Evolutionary conservation across 2,329 filamentous ascomycete species (phyloP), one percentile per base, ranked within the genome.

Genomic region (Stenocarpella maydis): DNA sequence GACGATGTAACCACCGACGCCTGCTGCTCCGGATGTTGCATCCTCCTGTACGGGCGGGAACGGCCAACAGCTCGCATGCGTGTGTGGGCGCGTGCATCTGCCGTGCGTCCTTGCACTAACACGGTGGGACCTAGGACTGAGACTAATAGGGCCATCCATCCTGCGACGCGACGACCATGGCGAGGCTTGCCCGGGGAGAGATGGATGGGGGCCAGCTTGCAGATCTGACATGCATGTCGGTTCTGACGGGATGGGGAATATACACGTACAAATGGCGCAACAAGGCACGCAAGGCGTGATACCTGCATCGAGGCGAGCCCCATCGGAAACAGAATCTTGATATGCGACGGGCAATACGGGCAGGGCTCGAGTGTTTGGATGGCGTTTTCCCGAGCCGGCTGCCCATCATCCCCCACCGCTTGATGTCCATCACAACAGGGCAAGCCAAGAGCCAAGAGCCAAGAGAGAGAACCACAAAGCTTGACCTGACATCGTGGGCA

Each of bases 381-480:
- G 28, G 19, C 19, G 24, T 24, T 34, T 34, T 34, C 31, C 31
- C 31, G 31, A n/a, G n/a, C n/a, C n/a, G n/a, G n/a, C n/a, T n/a
- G n/a, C n/a, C n/a, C n/a, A n/a, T n/a, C n/a, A n/a, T n/a, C n/a
- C n/a, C n/a, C 26, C 37, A 28, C 31, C 3, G 21, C 28, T 64
- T 19, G 60, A 19, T 19, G 43, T 21, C 34, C 21, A 52, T 50
- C 45, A 54, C 28, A 12, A 65, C 21, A 31, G 31, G 12, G n/a
- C n/a, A n/a, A n/a, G n/a, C n/a, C n/a, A n/a, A n/a, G 47, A 34
- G 67, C 24, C 55, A 43, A 41, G 28, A 50, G 21, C 39, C 67
- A 64, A 69, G 67, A 24, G 54, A 41, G 54, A 31, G 2, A 12
- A 50, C 60, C 61, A 55, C 50, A 58, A 69, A 69, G 67, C 67